Evolutionary conservation across 176 grass and related monocot species (phyloP), one percentile per base, ranked within the genome.

Genomic region (Zoysia pacifica): DNA sequence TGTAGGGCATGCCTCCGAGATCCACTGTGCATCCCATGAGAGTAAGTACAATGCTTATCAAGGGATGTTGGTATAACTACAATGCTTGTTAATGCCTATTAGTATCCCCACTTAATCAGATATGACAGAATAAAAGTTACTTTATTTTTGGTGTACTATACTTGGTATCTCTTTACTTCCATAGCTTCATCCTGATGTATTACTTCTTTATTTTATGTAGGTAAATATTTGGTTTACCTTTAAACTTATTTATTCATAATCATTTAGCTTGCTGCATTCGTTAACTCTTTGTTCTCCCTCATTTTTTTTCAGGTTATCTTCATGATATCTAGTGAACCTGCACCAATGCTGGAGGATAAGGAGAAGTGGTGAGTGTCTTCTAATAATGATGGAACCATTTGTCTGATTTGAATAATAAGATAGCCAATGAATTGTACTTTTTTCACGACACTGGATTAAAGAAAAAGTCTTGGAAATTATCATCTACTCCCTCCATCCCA

Each of bases 261-360:
- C 20, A 58, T 69, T 59, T 48, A 35, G 49, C 35, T 87, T 80
- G 46, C n/a, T 46, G n/a, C 35, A 62, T 76, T 37, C 53, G 18
- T 54, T 70, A 82, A 68, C 59, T 61, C 4, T 72, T 2, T 63
- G 6, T 71, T 82, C 54, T 43, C 38, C 9, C 18, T 45, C 18
- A 39, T 53, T 76, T 79, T 35, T 35, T 78, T 41, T 28, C 84
- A 99, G 96, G 96, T 99, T 68, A 82, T 99, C 64, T 99, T 99
- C 88, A 99, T 99, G 96, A 99, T 99, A 91, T 99, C 96, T 65
- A 91, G 96, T 73, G 96, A 99, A 47, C 96, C 96, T 63, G 90
- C 96, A 79, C 96, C 96, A 49, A 99, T 99, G 96, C 92, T 99
- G 42, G 96, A 99, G 84, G 96, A 99, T 81, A 99, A 99, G 84